Conservation (phyloP, 2,329 filamentous ascomycete species). For the Aspergillus jensenii region DNA sequence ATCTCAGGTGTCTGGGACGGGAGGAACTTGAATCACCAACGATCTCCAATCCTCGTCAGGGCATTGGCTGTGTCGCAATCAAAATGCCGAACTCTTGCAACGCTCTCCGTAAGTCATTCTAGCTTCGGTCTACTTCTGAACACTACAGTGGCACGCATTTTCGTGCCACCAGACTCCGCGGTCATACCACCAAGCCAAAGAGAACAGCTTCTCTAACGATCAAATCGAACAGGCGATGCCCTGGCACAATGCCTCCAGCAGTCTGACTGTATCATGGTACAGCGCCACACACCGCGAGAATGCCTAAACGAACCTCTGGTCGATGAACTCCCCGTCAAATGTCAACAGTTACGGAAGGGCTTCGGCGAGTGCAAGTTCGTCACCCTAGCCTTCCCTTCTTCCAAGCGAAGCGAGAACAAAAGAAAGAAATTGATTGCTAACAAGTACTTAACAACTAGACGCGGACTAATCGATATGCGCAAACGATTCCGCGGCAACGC, state of each 20-base stretch:
- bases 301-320: conserved; percentile 81
- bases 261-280: conserved; percentile 92
- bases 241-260: conserved; percentile 93
- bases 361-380: conserved; percentile 84
- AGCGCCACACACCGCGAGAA: conserved; percentile 81
- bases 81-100: conserved; percentile 93
- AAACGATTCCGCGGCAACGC: conserved; percentile 96
- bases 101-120: conserved; percentile 77
- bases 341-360: conserved; percentile 88
- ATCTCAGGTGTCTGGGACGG: background rate
- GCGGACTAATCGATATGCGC: conserved; percentile 97
- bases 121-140: background rate
- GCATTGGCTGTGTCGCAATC: conserved; percentile 13
- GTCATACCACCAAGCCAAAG: background rate
- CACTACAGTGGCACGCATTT: background rate
- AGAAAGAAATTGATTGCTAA: background rate
- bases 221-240: conserved; percentile 67
- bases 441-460: conserved; percentile 35
- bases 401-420: background rate
- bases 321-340: conserved; percentile 79
- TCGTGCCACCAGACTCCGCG: background rate
- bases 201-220: background rate
- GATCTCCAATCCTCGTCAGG: background rate
- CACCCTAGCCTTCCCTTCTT: background rate
- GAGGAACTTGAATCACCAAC: background rate